Evolutionary conservation across 2,329 filamentous ascomycete species (phyloP), one percentile per base, ranked within the genome.

Genomic region (Pseudomassariella vexata): DNA sequence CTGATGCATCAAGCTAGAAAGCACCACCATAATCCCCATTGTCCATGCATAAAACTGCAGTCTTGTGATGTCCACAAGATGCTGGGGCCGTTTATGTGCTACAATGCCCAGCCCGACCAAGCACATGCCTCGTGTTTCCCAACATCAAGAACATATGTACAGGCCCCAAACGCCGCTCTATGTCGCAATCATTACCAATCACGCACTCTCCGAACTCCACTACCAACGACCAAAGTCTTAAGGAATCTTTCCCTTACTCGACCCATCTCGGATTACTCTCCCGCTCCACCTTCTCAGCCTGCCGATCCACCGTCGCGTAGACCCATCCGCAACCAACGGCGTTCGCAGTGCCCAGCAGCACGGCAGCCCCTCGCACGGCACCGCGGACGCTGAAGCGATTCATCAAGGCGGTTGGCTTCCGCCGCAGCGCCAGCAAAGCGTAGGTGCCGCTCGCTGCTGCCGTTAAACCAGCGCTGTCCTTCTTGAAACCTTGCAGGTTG

Each of bases 391-490:
- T 61, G 42, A 75, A 62, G 37, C 63, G 65, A 37, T 37, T 44
- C 42, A 35, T 48, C 34, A 24, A 52, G 48, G 21, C 56, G 53
- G n/a, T 57, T 30, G 24, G 52, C 39, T 44, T 62, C 14, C 68
- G 56, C 25, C 73, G 66, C 38, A 73, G 52, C 2, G 73, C 71
- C 30, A 77, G 57, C 22, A 78, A 55, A 4, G 68, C 65, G 50
- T 79, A 79, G 11, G 76, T 59, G 19, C 73, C 73, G 26, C 68
- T 73, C 57, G 70, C 71, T 11, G 73, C 71, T 32, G 69, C 69
- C 0, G 68, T 64, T 35, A 77, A 56, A 30, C 71, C 74, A 3
- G 73, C 74, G 35, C 64, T 65, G 48, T 74, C 73, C 31, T 69
- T 73, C 39, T 65, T 66, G 57, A 70, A 76, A 37, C 73, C 73